Evolutionary conservation across 441 rosid genomes (phyloP), one percentile per base, ranked within the genome.

Genomic region (Erodium chrysanthum): DNA sequence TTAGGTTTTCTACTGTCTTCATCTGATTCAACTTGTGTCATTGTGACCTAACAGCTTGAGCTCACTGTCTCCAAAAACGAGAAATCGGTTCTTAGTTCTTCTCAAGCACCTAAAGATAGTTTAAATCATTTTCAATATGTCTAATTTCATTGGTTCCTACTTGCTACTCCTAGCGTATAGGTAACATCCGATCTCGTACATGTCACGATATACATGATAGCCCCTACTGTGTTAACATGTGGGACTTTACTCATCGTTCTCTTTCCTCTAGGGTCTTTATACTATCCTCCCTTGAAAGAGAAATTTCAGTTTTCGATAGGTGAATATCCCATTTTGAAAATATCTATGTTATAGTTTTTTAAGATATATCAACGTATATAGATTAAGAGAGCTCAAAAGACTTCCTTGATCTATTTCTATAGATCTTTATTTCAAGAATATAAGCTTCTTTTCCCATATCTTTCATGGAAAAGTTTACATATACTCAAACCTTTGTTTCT

Each of bases 1-100:
- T n/a, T 56, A 1, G 61, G 56, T 52, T 74, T 74, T 0, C 64
- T 4, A 5, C 56, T 69, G 25, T 69, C 67, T 6, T 52, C 1
- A 44, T 69, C 60, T 10, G 20, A 35, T 33, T 7, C n/a, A 9
- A 0, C 54, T 23, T 8, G 17, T 40, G 56, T 74, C 54, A n/a
- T 0, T 15, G 20, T 64, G 68, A 0, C 62, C 66, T 9, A 3
- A n/a, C 17, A 56, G 5, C 0, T 23, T 11, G 0, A 73, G 2
- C 64, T 64, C 4, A 1, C 12, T 22, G 0, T 11, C 8, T 15
- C 64, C 1, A 21, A 61, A 68, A 8, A 42, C 62, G 9, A 66
- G 29, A 2, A 44, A 2, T 0, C 8, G 25, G 18, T 66, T 2
- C 4, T 2, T 18, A 5, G 5, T 73, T 2, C 33, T 60, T 15